Evolutionary conservation across 257 asterid species (phyloP).

Genomic region (Leptodermis oblonga): DNA sequence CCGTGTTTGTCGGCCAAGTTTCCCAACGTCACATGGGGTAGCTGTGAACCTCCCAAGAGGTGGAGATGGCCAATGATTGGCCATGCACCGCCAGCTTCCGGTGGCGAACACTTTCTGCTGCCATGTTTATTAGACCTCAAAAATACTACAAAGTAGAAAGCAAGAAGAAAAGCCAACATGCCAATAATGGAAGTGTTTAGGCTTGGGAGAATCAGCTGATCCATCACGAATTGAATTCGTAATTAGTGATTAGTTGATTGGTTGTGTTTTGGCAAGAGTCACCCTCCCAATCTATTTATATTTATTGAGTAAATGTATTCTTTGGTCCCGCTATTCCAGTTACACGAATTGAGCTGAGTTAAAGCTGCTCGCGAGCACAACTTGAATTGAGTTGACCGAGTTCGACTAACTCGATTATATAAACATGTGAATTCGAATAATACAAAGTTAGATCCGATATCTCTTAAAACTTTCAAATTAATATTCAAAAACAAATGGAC

Average conservation of each 20-base stretch:
- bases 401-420: too few relatives aligned
- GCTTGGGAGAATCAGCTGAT: background rate
- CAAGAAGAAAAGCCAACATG: background rate
- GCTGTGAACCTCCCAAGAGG: conserved; percentile 24
- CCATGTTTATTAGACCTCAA: background rate
- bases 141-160: background rate
- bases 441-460: too few relatives aligned
- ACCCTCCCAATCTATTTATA: too few relatives aligned
- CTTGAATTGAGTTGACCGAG: too few relatives aligned
- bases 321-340: too few relatives aligned
- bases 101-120: background rate
- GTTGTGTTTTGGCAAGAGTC: too few relatives aligned
- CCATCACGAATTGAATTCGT: conserved; percentile 3
- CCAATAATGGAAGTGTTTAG: background rate
- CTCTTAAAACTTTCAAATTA: too few relatives aligned
- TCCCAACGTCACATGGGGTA: conserved; percentile 22
- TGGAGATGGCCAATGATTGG: conserved; percentile 40
- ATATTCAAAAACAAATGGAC: too few relatives aligned
- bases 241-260: background rate
- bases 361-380: too few relatives aligned
- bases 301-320: too few relatives aligned
- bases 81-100: conserved; percentile 25
- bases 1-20: conserved; percentile 33
- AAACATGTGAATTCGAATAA: too few relatives aligned
- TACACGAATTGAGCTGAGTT: too few relatives aligned